These are phyloP conservation scores for Blumeria hordei DNA, from an alignment of 2,329 filamentous ascomycete genomes.

Conservation along the genomic window DNA sequence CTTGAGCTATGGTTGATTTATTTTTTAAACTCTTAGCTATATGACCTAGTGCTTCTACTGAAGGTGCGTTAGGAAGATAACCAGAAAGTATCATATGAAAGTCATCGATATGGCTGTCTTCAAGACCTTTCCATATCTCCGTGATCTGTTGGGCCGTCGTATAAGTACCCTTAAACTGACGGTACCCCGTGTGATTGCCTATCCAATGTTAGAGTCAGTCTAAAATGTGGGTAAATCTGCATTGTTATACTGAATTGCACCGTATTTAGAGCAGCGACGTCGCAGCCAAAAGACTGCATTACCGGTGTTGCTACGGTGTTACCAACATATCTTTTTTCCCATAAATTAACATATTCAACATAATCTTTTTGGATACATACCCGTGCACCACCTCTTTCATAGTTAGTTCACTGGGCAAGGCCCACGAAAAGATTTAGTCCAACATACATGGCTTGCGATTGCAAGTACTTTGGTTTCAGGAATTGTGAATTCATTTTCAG, in stretches of 20 bases:
- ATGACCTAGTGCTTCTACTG: constrained; percentile 58
- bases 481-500: constrained; percentile 16
- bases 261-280: constrained; percentile 84
- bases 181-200: constrained; percentile 93
- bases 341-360: constrained; percentile 4
- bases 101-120: constrained; percentile 60
- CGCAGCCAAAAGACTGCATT: constrained; percentile 79
- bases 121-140: constrained; percentile 64
- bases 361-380: constrained; percentile 23
- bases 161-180: constrained; percentile 64
- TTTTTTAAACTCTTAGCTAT: constrained; percentile 63
- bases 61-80: constrained; percentile 72
- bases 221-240: too few species aligned
- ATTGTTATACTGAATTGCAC: constrained; percentile 65
- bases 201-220: constrained; percentile 1
- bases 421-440: background rate
- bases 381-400: constrained; percentile 42
- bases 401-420: constrained; percentile 7
- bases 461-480: constrained; percentile 51
- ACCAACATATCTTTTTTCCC: constrained; percentile 55
- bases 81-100: constrained; percentile 91
- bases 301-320: constrained; percentile 94
- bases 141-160: constrained; percentile 61
- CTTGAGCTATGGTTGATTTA: constrained; percentile 32
- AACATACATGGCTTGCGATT: constrained; percentile 78